Base-by-base conservation (phyloP, 805 yeast species). In the Candida nemodendra region DNA sequence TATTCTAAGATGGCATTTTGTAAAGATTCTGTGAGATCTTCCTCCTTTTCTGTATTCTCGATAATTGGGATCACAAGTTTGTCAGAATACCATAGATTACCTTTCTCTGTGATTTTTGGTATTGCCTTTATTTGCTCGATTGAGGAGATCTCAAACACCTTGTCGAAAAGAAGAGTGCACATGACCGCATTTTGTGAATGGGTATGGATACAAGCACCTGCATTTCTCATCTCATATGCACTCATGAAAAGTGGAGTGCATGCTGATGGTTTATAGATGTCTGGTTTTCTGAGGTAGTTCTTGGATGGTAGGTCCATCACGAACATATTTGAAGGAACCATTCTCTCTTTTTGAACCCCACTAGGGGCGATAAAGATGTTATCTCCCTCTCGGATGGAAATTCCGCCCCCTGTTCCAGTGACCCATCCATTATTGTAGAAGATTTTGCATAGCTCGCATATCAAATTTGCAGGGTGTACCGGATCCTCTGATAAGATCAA, bases 321-420 rank as follows among this genome's bases (percentile, higher is more conserved):
- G 59, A 87, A 87, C 78, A 90, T 73, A 57, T 91, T 87, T 45
- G 74, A 72, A 4, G 95, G 95, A 27, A 72, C 64, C 78, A 90
- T 81, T 43, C 89, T 69, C 59, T 90, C 98, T 65, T 90, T 90
- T 58, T 90, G 96, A 7, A 90, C 95, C 1, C 97, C 97, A n/a
- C 95, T 84, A 4, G 98, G 97, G 0, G 97, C 95, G 27, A 90
- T 72, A 59, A 74, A 90, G 13, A 86, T 76, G 15, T 66, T 53
- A 43, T 78, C 70, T 1, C 71, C 73, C 2, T 74, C 71, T 38
- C 81, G 64, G 34, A 90, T 82, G 22, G 95, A 84, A 51, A 91
- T 82, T 3, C 97, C 97, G 22, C 97, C 98, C 3, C 96, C 97
- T 1, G 98, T 91, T 3, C 97, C 97, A 0, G 96, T 81, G 50